A percentile compares a stretch with the other conserved stretches of the same genome.
Conservation (phyloP, 371 early-diverging fungal genomes). For the Mucor plumbeus region DNA sequence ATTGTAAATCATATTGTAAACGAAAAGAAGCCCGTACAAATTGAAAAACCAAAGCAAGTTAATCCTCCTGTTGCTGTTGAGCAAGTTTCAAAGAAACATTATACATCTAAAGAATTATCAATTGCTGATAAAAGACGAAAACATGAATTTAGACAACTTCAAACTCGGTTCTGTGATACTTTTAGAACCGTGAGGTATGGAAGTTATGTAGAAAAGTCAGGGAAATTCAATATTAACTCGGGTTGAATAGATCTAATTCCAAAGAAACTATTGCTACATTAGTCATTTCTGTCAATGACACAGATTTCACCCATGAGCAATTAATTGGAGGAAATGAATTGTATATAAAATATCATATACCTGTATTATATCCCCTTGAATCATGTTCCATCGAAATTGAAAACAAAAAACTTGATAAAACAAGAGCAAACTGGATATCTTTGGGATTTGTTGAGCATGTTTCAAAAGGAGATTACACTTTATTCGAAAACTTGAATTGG, state of each 20-base stretch:
- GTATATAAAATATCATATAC: slow-evolving; percentile 47
- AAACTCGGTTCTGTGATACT: slow-evolving; percentile 54
- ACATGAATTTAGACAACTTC: slow-evolving; percentile 44
- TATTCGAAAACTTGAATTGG: slow-evolving; percentile 70
- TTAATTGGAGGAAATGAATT: slow-evolving; percentile 33
- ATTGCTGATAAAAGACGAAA: slow-evolving; percentile 39
- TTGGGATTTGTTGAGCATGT: slow-evolving; percentile 58
- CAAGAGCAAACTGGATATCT: slow-evolving; percentile 49
- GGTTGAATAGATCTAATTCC: background rate
- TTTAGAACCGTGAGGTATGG: slow-evolving; percentile 35
- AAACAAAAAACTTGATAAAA: slow-evolving; percentile 45
- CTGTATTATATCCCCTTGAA: slow-evolving; percentile 53
- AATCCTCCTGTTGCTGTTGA: background rate
- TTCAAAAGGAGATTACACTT: slow-evolving; percentile 30
- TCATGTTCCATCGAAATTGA: slow-evolving; percentile 57
- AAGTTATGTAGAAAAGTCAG: too few species aligned
- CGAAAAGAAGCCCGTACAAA: background rate
- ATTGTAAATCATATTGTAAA: background rate
- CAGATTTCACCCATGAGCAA: slow-evolving; percentile 37
- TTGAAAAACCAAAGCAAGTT: background rate
- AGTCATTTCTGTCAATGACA: slow-evolving; percentile 36
- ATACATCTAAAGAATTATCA: slow-evolving; percentile 24
- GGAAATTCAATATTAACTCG: background rate
- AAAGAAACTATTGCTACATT: slow-evolving; percentile 14
- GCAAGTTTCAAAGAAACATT: background rate